Evolutionary conservation across 768 basidiomycete genomes (phyloP).

Genomic region (Mycena albidolilacea): DNA sequence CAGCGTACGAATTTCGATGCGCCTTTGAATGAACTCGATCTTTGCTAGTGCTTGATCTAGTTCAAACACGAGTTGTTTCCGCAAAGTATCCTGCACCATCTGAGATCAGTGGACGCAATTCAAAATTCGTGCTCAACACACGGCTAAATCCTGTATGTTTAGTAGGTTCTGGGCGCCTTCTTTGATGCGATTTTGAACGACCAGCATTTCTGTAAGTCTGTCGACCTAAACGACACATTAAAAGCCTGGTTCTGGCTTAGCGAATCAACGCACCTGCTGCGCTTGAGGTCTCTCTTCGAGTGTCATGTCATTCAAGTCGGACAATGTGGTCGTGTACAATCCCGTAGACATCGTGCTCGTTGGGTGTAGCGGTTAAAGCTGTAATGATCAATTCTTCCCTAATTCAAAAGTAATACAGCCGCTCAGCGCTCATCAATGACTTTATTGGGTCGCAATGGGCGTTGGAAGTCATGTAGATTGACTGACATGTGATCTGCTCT

Average conservation of each 20-base stretch:
- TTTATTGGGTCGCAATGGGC: no score
- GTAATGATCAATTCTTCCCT: conserved; percentile 61
- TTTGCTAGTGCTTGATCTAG: conserved; percentile 81
- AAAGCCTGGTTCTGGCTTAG: background rate
- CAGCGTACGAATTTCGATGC: conserved; percentile 67
- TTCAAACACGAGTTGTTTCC: conserved; percentile 81
- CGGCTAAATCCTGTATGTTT: conserved; percentile 59
- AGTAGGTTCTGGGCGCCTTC: conserved; percentile 94
- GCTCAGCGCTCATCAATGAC: no score
- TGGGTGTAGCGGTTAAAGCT: background rate
- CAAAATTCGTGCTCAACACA: conserved; percentile 22
- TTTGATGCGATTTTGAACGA: conserved; percentile 85
- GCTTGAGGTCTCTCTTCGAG: conserved; percentile 61
- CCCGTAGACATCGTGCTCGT: conserved; percentile 13
- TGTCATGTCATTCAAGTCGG: conserved; percentile 48
- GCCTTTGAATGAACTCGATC: conserved; percentile 76
- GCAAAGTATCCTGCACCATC: conserved; percentile 67
- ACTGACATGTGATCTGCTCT: no score
- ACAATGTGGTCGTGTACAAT: conserved; percentile 25
- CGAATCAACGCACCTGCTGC: conserved; percentile 54
- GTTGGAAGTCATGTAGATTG: no score
- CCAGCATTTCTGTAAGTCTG: conserved; percentile 76
- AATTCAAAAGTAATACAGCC: no score
- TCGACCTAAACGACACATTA: conserved; percentile 65
- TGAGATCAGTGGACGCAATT: conserved; percentile 21